Conservation (phyloP, 768 basidiomycete genomes). For the Paxillus involutus region DNA sequence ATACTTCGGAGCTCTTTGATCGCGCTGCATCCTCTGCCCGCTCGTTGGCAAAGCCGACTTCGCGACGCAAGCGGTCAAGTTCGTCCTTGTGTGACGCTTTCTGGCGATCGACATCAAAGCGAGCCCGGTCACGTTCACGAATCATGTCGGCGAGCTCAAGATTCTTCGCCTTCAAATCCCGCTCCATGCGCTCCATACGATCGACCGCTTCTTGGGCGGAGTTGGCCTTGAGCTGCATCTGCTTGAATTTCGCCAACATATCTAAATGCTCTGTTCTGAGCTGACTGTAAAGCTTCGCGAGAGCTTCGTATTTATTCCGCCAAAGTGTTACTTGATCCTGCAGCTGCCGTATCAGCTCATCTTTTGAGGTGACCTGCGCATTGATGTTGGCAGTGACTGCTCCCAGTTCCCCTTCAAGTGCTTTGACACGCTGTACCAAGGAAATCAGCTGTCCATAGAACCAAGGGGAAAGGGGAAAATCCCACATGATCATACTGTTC, state of each 20-base stretch:
- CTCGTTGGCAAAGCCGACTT: constrained; percentile 93
- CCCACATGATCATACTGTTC: constrained; percentile 94
- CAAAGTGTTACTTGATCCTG: constrained; percentile 96
- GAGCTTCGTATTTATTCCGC: constrained; percentile 98
- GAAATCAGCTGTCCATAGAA: constrained; percentile 6
- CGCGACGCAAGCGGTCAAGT: constrained; percentile 86
- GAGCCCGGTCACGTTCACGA: constrained; percentile 91
- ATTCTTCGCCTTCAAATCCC: constrained; percentile 98
- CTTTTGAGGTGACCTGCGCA: constrained; percentile 87
- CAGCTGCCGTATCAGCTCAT: constrained; percentile 91
- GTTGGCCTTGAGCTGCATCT: constrained; percentile 95
- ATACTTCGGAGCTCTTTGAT: constrained; percentile 92
- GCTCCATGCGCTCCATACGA: constrained; percentile 98
- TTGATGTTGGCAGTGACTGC: constrained; percentile 74
- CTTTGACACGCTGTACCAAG: constrained; percentile 80
- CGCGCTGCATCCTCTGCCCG: constrained; percentile 93
- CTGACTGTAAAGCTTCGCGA: constrained; percentile 98
- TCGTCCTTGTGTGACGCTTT: constrained; percentile 97
- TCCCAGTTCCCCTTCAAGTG: constrained; percentile 84
- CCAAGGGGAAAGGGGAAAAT: not conserved
- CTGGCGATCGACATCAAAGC: constrained; percentile 92
- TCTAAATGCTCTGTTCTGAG: constrained; percentile 96
- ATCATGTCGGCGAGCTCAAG: constrained; percentile 99
- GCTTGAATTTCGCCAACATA: constrained; percentile 95
- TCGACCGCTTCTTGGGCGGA: constrained; percentile 98